phyloP scores from a whole-genome alignment of 2,329 filamentous ascomycete genomes.

The Cryphonectria radicalis region DNA sequence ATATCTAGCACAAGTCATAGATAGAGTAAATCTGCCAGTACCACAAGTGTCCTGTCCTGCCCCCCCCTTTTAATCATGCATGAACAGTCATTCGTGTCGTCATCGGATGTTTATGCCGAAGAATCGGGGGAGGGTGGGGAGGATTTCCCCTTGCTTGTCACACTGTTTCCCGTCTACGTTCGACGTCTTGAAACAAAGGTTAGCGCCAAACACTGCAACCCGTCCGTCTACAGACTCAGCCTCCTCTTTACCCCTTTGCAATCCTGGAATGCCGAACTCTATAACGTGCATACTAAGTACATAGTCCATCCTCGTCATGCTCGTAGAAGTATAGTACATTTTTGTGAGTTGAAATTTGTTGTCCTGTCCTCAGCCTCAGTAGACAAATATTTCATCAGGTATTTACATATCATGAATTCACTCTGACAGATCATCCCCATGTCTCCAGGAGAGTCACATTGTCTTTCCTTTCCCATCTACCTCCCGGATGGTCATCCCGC shows the following conservation, averaged over 20 bases:
- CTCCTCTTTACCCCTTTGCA: background rate
- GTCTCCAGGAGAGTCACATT: background rate
- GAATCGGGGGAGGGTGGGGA: background rate
- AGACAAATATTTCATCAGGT: no score
- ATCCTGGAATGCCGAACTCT: background rate
- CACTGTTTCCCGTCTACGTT: background rate
- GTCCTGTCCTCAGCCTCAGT: background rate
- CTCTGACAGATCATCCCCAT: background rate
- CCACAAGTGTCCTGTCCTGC: background rate
- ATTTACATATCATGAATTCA: background rate
- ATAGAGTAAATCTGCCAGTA: background rate
- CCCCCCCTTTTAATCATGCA: background rate
- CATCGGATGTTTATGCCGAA: constrained; percentile 13
- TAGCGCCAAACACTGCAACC: constrained; percentile 1
- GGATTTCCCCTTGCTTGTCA: background rate
- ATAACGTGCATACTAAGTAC: background rate
- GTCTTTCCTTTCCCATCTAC: background rate
- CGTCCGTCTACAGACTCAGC: background rate
- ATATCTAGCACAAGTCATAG: background rate
- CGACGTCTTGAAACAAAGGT: constrained; percentile 1
- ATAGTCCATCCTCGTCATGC: background rate
- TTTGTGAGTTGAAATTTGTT: background rate
- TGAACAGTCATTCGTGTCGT: background rate
- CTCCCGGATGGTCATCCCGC: background rate
- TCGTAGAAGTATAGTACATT: background rate